These are phyloP conservation scores for Apiospora marii DNA, from an alignment of 2,329 filamentous ascomycete genomes.

Conservation along the genomic window DNA sequence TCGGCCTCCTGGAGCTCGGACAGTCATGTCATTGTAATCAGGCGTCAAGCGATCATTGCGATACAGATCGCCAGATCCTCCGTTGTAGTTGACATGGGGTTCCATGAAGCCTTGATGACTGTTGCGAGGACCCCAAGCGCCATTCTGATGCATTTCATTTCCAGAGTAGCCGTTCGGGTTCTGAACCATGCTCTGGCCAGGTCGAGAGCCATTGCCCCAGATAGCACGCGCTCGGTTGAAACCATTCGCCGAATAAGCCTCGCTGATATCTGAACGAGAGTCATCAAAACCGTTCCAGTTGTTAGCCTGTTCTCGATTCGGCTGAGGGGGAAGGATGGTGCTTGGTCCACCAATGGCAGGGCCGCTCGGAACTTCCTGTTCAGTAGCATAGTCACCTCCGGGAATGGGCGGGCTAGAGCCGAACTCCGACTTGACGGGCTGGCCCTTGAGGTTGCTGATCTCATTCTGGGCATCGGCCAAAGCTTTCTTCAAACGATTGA, in stretches of 20 bases:
- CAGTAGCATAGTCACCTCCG: constrained; percentile 36
- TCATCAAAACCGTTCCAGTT: constrained; percentile 65
- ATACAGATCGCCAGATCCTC: constrained; percentile 48
- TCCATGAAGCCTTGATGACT: constrained; percentile 52
- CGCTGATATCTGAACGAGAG: constrained; percentile 63
- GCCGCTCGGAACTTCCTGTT: constrained; percentile 44
- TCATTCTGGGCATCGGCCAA: constrained; percentile 74
- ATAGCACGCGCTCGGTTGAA: constrained; percentile 64
- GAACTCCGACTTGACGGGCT: constrained; percentile 66
- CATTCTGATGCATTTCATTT: constrained; percentile 46
- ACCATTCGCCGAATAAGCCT: constrained; percentile 58
- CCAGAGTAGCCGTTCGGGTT: constrained; percentile 38
- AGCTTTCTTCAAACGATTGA: constrained; percentile 74
- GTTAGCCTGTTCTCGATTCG: constrained; percentile 48
- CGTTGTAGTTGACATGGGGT: constrained; percentile 43
- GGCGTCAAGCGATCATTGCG: constrained; percentile 56
- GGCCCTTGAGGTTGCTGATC: constrained; percentile 76
- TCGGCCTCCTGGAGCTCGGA: constrained; percentile 52
- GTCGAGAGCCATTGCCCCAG: constrained; percentile 60
- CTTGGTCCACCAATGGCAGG: constrained; percentile 39
- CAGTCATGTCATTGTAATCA: constrained; percentile 55
- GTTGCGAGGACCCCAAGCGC: constrained; percentile 58
- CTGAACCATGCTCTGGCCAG: constrained; percentile 34
- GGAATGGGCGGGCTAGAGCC: constrained; percentile 52
- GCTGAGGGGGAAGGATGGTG: constrained; percentile 8